Evolutionary conservation across 2,329 filamentous ascomycete genomes (phyloP).

Genomic region (Trichoderma endophyticum): DNA sequence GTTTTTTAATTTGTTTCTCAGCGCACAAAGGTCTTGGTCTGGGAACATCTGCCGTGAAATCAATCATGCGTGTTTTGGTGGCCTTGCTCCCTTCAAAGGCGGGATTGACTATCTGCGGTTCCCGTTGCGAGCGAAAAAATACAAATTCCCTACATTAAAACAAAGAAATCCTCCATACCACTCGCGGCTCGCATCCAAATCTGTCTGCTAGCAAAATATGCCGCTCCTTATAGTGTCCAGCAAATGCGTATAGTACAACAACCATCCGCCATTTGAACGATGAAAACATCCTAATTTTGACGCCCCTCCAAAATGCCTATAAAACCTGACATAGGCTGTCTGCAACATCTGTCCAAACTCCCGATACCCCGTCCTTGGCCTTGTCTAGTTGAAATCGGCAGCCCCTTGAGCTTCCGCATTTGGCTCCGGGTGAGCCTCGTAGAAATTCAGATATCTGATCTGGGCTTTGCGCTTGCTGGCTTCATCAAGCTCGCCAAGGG

Average conservation of each 20-base stretch:
- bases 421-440: constrained; percentile 49
- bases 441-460: constrained; percentile 49
- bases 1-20: not conserved
- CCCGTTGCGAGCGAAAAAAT: not conserved
- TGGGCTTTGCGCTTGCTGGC: constrained; percentile 50
- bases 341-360: not conserved
- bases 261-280: constrained; percentile 1
- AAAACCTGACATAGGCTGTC: not conserved
- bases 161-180: constrained; percentile 2
- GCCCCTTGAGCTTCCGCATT: constrained; percentile 47
- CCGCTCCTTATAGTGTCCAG: constrained; percentile 12
- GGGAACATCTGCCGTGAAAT: not conserved
- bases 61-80: not conserved
- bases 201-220: constrained; percentile 5
- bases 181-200: constrained; percentile 14
- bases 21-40: not conserved
- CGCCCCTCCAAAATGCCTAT: constrained; percentile 14
- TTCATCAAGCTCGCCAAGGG: constrained; percentile 48
- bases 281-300: constrained; percentile 6
- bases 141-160: not conserved
- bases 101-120: not conserved
- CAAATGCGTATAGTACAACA: constrained; percentile 19
- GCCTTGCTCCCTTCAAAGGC: not conserved
- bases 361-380: not conserved
- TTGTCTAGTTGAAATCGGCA: constrained; percentile 48